Conservation (phyloP, 768 basidiomycete genomes). For the Phylloporus rhodoxanthus region DNA sequence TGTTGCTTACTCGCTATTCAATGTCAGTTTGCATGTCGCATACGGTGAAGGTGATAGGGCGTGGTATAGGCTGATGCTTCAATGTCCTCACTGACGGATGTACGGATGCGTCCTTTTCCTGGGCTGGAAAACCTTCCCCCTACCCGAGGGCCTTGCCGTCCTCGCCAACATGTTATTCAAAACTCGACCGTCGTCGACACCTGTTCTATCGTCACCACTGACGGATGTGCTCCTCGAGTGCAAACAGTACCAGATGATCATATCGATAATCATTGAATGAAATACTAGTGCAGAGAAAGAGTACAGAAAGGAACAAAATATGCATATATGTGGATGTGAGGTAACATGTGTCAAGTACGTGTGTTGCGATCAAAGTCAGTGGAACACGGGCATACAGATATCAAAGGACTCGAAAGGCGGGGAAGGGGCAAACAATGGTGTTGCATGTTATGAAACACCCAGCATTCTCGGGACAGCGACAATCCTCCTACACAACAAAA, state of each 20-base stretch:
- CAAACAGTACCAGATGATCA: not conserved
- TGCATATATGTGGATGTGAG: not conserved
- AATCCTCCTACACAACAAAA: not conserved
- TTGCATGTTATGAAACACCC: not conserved
- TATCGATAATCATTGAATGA: not conserved
- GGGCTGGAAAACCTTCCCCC: no score
- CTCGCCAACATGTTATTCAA: no score
- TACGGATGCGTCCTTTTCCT: no score
- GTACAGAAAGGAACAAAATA: not conserved
- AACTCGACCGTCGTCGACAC: no score
- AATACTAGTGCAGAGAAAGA: not conserved
- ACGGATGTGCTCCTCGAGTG: not conserved
- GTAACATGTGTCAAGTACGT: not conserved
- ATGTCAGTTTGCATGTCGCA: no score
- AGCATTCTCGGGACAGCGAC: not conserved
- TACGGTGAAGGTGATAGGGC: no score
- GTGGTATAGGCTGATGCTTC: no score
- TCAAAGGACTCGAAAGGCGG: not conserved
- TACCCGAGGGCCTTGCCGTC: no score
- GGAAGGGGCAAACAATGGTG: not conserved
- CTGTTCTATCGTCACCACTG: no score
- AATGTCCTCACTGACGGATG: no score
- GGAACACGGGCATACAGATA: not conserved
- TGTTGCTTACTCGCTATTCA: no score
- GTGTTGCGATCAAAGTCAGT: not conserved